Evolutionary conservation across 1,284 basidiomycete species (phyloP), one percentile per base, ranked within the genome.

Genomic region (Paramarasmius palmivorus): DNA sequence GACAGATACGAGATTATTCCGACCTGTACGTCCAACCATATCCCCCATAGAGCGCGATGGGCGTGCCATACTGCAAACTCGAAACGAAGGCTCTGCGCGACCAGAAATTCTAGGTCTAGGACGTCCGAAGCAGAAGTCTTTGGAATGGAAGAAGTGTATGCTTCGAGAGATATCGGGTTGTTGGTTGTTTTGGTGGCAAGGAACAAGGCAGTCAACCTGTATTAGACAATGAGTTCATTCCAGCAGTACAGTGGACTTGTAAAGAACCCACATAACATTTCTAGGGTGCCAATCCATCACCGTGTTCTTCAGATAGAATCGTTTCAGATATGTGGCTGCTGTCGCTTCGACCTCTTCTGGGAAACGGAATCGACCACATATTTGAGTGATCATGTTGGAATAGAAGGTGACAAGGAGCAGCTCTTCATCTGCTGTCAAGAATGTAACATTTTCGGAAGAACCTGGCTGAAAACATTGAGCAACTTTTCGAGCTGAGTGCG

Each of bases 241-340:
- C 29, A n/a, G 35, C 14, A 19, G 9, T 41, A 2, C 10, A 26
- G 37, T 48, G 23, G 35, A 41, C 7, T 40, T 29, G 9, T 32
- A 17, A 41, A n/a, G 23, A 6, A 71, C 90, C 50, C 67, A 97
- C 96, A 99, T 98, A 65, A 99, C 93, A 63, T 92, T 92, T 73
- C 97, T 97, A 0, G 96, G 97, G 72, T 99, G 97, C 86, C 93
- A 98, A 67, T 99, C 95, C 95, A 99, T 98, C 50, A 95, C 93
- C 1, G 95, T 98, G 66, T 99, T 99, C 72, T 92, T 90, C 51
- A 99, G 79, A 68, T 99, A 99, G 73, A 99, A 99, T 4, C 97
- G 82, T 68, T 99, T 99, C 60, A 99, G 77, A 68, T 95, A 98
- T 42, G 82, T 87, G 54, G 93, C 84, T 0, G 95, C 93, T 1